phyloP scores from a whole-genome alignment of 2,329 filamentous ascomycete genomes.

The Verticillium longisporum region DNA sequence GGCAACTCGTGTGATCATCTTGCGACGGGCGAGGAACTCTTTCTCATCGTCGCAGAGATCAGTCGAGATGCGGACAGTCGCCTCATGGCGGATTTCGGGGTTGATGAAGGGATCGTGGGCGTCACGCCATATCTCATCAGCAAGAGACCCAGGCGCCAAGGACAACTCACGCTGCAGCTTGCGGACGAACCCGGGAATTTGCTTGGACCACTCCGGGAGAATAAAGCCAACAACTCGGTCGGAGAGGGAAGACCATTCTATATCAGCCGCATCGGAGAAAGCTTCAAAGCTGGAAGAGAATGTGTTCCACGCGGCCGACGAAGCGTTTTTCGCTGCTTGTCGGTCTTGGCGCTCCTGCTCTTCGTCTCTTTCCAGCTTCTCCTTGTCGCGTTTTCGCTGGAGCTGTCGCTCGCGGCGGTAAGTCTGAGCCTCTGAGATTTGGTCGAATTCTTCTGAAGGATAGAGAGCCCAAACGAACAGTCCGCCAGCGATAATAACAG shows the following conservation, averaged over 20 bases:
- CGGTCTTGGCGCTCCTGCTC: slow-evolving; percentile 8
- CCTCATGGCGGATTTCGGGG: slow-evolving; percentile 80
- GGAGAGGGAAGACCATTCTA: slow-evolving; percentile 47
- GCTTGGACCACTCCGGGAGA: slow-evolving; percentile 74
- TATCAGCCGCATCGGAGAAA: slow-evolving; percentile 47
- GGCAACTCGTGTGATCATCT: slow-evolving; percentile 60
- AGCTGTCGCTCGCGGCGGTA: slow-evolving; percentile 1
- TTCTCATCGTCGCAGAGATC: slow-evolving; percentile 81
- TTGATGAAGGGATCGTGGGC: slow-evolving; percentile 78
- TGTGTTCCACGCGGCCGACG: slow-evolving; percentile 34
- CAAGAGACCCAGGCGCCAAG: slow-evolving; percentile 79
- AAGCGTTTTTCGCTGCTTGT: slow-evolving; percentile 14
- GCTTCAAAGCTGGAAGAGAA: slow-evolving; percentile 42
- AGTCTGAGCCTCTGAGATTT: slow-evolving; percentile 18
- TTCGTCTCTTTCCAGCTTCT: slow-evolving; percentile 7
- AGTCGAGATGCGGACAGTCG: slow-evolving; percentile 72
- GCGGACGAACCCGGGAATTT: slow-evolving; percentile 66
- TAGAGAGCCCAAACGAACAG: slow-evolving; percentile 36
- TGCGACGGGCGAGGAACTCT: slow-evolving; percentile 63
- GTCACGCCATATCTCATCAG: slow-evolving; percentile 89
- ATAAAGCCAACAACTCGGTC: slow-evolving; percentile 63
- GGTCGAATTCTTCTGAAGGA: slow-evolving; percentile 33
- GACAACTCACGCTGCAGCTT: slow-evolving; percentile 87
- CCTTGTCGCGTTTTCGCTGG: not conserved
- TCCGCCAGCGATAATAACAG: slow-evolving; percentile 25